Evolutionary conservation across 1,139 yeast genomes (phyloP).

Genomic region (Scheffersomyces quercinus): DNA sequence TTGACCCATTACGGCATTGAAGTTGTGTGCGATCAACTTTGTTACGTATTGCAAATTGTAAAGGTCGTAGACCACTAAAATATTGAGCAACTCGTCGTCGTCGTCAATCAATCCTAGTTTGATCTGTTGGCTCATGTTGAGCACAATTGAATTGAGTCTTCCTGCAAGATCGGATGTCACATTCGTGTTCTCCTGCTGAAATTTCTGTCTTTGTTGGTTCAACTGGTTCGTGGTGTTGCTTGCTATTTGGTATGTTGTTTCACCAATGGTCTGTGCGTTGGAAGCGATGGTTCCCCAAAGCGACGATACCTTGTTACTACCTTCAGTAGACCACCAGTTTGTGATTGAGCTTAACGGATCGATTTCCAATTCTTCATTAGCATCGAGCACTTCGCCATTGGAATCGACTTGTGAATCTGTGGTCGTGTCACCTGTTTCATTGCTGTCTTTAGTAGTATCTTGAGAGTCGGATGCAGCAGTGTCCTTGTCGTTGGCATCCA

Average conservation of each 20-base stretch:
- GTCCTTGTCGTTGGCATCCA: conserved; percentile 7
- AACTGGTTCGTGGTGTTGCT: conserved; percentile 44
- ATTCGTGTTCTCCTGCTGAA: conserved; percentile 24
- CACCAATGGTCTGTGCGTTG: conserved; percentile 44
- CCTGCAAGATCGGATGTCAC: conserved; percentile 20
- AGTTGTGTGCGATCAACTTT: conserved; percentile 62
- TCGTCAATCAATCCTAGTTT: conserved; percentile 70
- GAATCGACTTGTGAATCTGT: not conserved
- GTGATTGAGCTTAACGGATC: conserved; percentile 74
- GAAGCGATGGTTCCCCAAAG: conserved; percentile 61
- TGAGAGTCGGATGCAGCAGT: not conserved
- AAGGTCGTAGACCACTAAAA: conserved; percentile 73
- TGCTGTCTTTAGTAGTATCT: not conserved
- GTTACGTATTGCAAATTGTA: conserved; percentile 69
- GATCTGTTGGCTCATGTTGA: conserved; percentile 42
- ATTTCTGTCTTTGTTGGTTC: conserved; percentile 43
- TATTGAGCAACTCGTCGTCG: conserved; percentile 52
- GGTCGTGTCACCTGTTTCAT: not conserved
- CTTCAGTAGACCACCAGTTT: conserved; percentile 80
- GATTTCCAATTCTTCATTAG: conserved; percentile 27
- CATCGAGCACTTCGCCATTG: conserved; percentile 4
- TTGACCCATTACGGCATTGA: conserved; percentile 82
- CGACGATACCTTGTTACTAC: conserved; percentile 71
- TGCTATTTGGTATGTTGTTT: conserved; percentile 46
- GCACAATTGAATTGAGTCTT: conserved; percentile 36